These are phyloP conservation scores for Myxozyma geophila DNA, from an alignment of 805 yeast genomes.

Conservation along the genomic window DNA sequence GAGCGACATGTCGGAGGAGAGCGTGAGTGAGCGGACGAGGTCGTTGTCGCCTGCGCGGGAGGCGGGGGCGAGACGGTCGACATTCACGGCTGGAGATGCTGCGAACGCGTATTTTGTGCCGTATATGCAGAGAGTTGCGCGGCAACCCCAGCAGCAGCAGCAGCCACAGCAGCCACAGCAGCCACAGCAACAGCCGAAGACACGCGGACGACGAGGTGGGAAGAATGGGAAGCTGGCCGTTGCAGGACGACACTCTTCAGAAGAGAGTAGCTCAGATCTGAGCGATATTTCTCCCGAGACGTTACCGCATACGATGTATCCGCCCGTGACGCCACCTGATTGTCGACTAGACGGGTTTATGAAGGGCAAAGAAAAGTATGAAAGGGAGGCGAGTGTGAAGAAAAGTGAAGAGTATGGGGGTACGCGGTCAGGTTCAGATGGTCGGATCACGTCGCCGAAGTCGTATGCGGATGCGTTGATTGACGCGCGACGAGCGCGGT, in stretches of 20 bases:
- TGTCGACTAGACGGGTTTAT: slow-evolving; percentile 21
- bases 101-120: neutral
- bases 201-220: neutral
- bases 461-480: slow-evolving; percentile 30
- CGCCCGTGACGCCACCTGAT: slow-evolving; percentile 25
- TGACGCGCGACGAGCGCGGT: slow-evolving; percentile 10
- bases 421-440: slow-evolving; percentile 3
- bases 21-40: neutral
- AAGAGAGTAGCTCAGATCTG: slow-evolving; percentile 31
- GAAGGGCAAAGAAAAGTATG: neutral
- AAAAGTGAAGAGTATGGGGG: neutral
- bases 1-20: neutral
- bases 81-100: neutral
- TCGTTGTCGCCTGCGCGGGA: slow-evolving; percentile 5
- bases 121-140: neutral
- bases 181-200: neutral
- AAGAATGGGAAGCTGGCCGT: neutral
- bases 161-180: slow-evolving; percentile 3
- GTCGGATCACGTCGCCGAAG: slow-evolving; percentile 10
- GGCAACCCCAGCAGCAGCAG: neutral
- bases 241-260: slow-evolving; percentile 8
- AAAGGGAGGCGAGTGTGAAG: neutral
- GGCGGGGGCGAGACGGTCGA: neutral
- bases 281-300: slow-evolving; percentile 34
- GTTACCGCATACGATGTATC: slow-evolving; percentile 18